Evolutionary conservation across 140 eudicot genomes (phyloP), one percentile per base, ranked within the genome.

Genomic region (Senecio squalidus): DNA sequence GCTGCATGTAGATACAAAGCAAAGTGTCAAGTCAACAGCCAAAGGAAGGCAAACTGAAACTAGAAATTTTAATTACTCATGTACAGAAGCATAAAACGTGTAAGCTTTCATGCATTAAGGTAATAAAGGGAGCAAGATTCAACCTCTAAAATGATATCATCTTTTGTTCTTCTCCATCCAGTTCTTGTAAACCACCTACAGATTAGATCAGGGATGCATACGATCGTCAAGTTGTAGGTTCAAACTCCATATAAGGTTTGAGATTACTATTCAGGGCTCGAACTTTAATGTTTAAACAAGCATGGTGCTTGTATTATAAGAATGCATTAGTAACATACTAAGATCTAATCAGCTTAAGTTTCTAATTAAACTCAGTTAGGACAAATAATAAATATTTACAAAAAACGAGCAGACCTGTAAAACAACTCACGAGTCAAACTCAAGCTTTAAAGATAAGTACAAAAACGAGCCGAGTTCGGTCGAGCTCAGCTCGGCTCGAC

Each of bases 121-220:
- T 15, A 46, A 10, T 18, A 44, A 15, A n/a, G n/a, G n/a, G 55
- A 25, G 9, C 49, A 51, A 63, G 48, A 58, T 44, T 50, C 59
- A 75, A 91, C 98, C 98, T 91, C 96, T 62, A 81, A 59, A 56
- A 81, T 70, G 13, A 86, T 20, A 41, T 91, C 98, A 23, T 86
- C 96, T 82, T 87, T 91, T 62, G 96, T 86, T 69, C 98, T 79
- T 73, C 66, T 81, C 98, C 98, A 86, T 61, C 98, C 98, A 76
- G 54, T 39, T 80, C 82, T 84, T n/a, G 98, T 91, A 76, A 91
- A 91, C 84, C 94, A 91, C 77, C 98, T 91, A 75, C 48, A 39
- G 15, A 52, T 55, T 60, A 23, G 64, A 70, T 52, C 44, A 45
- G 17, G 28, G 53, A 58, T 30, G 36, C 28, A 30, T 58, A 70